Base-by-base conservation (phyloP, 1,284 basidiomycete species). In the Ceratobasidium sp. region DNA sequence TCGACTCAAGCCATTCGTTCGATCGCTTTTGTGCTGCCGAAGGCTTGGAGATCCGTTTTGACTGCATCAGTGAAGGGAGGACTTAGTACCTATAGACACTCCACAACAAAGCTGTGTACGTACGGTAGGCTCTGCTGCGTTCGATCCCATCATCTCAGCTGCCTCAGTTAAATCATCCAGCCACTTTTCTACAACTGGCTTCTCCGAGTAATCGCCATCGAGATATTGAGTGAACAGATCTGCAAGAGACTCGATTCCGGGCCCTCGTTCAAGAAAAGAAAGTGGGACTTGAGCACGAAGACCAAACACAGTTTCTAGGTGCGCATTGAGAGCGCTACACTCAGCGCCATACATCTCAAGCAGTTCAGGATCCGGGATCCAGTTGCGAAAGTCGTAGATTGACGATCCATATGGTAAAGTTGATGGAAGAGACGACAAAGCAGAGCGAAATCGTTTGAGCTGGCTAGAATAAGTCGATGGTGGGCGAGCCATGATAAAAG, bases 121-220 rank as follows among this genome's bases (percentile, higher is more conserved):
- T n/a, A n/a, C n/a, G n/a, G n/a, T n/a, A n/a, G n/a, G n/a, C n/a
- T n/a, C n/a, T n/a, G n/a, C n/a, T n/a, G n/a, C n/a, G n/a, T n/a
- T n/a, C n/a, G n/a, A n/a, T n/a, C n/a, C n/a, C n/a, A n/a, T n/a
- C n/a, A n/a, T 13, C 55, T 59, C 57, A 8, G 63, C 63, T 13
- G 63, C 21, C 9, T 50, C 46, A 1, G 32, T 47, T 2, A 66
- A 21, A 41, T 66, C 63, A 18, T 66, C 63, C 8, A 66, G 47
- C 63, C 63, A 66, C 49, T 66, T 66, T 16, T n/a, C 46, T 7
- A 66, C 32, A 0, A 66, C 14, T 14, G 47, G 63, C n/a, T 66
- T 52, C 44, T 66, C 63, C 6, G 4, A 4, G 35, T 50, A 52
- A 23, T 66, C 21, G 32, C 63, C 47, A 2, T n/a, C 21, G 1